A percentile compares a stretch with the other conserved stretches of the same genome.
Conservation (phyloP, 352 stramenopile species). For the Globisporangium apiculatum region DNA sequence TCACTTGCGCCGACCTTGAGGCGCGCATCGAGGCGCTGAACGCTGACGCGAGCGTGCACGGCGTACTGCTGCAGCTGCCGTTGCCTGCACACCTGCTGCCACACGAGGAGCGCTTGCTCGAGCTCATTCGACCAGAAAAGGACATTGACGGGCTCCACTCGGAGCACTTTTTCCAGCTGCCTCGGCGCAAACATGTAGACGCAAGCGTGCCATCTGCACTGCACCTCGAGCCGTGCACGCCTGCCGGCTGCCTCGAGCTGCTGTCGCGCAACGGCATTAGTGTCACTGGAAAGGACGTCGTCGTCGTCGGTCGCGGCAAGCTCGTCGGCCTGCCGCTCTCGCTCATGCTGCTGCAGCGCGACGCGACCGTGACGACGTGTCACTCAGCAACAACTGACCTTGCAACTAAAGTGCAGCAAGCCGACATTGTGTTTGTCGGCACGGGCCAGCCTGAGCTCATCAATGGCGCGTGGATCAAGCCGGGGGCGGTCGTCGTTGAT, state of each 20-base stretch:
- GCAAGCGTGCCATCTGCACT: conserved; percentile 14
- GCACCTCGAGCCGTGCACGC: conserved; percentile 89
- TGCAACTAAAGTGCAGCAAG: conserved; percentile 50
- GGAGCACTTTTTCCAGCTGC: conserved; percentile 92
- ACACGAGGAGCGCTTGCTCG: conserved; percentile 89
- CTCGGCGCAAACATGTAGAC: conserved; percentile 19
- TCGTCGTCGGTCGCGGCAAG: conserved; percentile 96
- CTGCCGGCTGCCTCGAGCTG: conserved; percentile 73
- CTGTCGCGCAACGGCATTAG: conserved; percentile 68
- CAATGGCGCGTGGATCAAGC: conserved; percentile 95
- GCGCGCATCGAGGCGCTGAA: conserved; percentile 82
- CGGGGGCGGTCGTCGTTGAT: conserved; percentile 96
- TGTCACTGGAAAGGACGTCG: conserved; percentile 93
- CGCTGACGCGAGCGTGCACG: conserved; percentile 84
- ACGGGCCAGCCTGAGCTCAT: conserved; percentile 93
- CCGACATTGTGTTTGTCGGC: conserved; percentile 97
- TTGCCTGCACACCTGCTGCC: conserved; percentile 44
- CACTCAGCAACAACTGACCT: conserved; percentile 90
- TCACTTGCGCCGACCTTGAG: conserved; percentile 39
- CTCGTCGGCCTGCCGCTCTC: conserved; percentile 96
- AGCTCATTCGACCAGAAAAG: conserved; percentile 88
- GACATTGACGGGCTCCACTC: conserved; percentile 99
- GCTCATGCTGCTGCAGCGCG: conserved; percentile 91
- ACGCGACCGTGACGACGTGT: conserved; percentile 97
- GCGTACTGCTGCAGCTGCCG: conserved; percentile 93